These are phyloP conservation scores for Myriangium duriaei DNA, from an alignment of 2,329 filamentous ascomycete species.

Conservation along the genomic window DNA sequence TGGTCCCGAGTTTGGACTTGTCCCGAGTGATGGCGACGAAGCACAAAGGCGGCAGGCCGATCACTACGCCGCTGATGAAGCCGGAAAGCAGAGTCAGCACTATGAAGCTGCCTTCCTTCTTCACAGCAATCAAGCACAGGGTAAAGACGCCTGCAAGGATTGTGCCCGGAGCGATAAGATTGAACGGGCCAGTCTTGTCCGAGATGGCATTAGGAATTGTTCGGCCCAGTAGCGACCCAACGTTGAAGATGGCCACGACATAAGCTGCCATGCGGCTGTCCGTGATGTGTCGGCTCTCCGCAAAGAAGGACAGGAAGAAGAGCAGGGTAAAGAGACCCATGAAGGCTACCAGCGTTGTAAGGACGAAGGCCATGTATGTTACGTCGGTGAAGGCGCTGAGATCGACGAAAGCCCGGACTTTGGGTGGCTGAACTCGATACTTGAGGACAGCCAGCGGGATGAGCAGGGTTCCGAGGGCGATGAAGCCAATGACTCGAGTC, in stretches of 20 bases:
- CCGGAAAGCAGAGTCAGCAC: slow-evolving; percentile 27
- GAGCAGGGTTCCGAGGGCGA: slow-evolving; percentile 25
- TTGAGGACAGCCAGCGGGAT: slow-evolving; percentile 19
- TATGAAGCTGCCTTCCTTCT: slow-evolving; percentile 23
- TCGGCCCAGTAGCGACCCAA: slow-evolving; percentile 29
- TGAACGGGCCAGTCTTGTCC: slow-evolving; percentile 28
- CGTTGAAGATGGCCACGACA: slow-evolving; percentile 31
- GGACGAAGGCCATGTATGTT: slow-evolving; percentile 25
- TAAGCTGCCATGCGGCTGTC: slow-evolving; percentile 28
- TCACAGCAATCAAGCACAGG: slow-evolving; percentile 27
- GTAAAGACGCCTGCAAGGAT: slow-evolving; percentile 24
- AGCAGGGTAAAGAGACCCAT: slow-evolving; percentile 29
- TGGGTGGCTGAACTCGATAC: slow-evolving; percentile 25
- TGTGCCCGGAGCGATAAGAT: slow-evolving; percentile 22
- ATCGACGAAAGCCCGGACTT: slow-evolving; percentile 28
- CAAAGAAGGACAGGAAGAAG: slow-evolving; percentile 31
- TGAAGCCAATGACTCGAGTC: slow-evolving; percentile 38
- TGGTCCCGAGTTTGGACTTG: slow-evolving; percentile 30
- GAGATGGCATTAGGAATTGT: slow-evolving; percentile 27
- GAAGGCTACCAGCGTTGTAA: slow-evolving; percentile 26
- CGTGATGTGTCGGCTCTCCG: slow-evolving; percentile 20
- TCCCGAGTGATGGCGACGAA: slow-evolving; percentile 30
- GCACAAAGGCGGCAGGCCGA: slow-evolving; percentile 29
- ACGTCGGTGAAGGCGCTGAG: slow-evolving; percentile 27
- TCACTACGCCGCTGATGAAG: slow-evolving; percentile 33